Conservation (phyloP, 345 rosid species). For the Gossypium sturtianum region DNA sequence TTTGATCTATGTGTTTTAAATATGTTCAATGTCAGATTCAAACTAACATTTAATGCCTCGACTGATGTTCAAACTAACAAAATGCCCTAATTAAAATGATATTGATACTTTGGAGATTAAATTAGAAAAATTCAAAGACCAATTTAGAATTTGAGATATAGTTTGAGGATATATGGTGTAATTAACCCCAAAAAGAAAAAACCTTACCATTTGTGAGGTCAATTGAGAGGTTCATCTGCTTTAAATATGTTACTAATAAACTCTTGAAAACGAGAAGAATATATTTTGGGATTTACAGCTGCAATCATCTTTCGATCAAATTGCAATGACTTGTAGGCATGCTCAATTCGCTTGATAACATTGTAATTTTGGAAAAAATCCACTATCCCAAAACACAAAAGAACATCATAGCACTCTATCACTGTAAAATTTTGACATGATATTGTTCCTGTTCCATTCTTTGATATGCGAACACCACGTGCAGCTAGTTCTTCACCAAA, state of each 20-base stretch:
- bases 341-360: slow-evolving; percentile 47
- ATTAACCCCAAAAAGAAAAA: background rate
- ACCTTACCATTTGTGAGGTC: slow-evolving; percentile 5
- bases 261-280: slow-evolving; percentile 47
- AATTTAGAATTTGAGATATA: no score
- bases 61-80: no score
- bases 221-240: slow-evolving; percentile 20
- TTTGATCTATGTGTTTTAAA: no score
- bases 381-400: slow-evolving; percentile 36
- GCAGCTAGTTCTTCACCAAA: slow-evolving; percentile 41
- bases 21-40: no score
- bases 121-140: no score
- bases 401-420: slow-evolving; percentile 29
- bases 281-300: slow-evolving; percentile 46
- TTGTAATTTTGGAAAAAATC: slow-evolving; percentile 44
- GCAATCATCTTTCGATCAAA: slow-evolving; percentile 44
- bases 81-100: no score
- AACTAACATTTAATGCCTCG: no score
- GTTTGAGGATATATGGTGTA: background rate
- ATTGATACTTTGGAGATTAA: no score
- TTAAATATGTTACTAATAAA: slow-evolving; percentile 38
- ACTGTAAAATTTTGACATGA: background rate
- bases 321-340: slow-evolving; percentile 46
- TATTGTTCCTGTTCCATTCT: slow-evolving; percentile 14
- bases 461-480: slow-evolving; percentile 29